These are phyloP conservation scores for Penstemon eatonii DNA, from an alignment of 257 asterid genomes.

Conservation along the genomic window DNA sequence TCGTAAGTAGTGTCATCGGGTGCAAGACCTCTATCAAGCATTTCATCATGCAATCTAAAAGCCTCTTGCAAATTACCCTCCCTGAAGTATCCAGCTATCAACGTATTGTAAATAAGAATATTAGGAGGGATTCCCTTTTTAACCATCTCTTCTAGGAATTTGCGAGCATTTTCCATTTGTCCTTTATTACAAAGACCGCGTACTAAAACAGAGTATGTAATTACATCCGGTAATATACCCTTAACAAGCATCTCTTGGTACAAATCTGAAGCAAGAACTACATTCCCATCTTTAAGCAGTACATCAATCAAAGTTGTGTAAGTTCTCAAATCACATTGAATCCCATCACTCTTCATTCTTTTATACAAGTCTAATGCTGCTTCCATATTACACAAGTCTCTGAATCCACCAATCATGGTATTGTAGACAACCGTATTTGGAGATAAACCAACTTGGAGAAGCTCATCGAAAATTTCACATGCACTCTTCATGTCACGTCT, in stretches of 20 bases:
- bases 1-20: conserved; percentile 64
- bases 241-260: conserved; percentile 72
- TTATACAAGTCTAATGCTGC: conserved; percentile 50
- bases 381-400: conserved; percentile 56
- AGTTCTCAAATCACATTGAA: conserved; percentile 62
- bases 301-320: conserved; percentile 85
- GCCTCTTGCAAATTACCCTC: conserved; percentile 82
- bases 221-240: conserved; percentile 62
- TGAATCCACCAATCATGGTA: conserved; percentile 76
- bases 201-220: conserved; percentile 62
- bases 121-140: conserved; percentile 53
- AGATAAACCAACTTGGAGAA: conserved; percentile 59
- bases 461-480: conserved; percentile 58
- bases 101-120: conserved; percentile 56
- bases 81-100: conserved; percentile 68
- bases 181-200: conserved; percentile 74
- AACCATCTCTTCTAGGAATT: conserved; percentile 63
- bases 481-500: conserved; percentile 70
- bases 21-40: conserved; percentile 72
- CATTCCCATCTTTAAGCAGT: conserved; percentile 59
- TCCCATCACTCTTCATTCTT: conserved; percentile 58
- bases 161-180: conserved; percentile 62
- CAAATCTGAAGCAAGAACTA: conserved; percentile 52
- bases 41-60: conserved; percentile 77
- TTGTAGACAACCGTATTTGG: conserved; percentile 67